Evolutionary conservation across 208 protist species (phyloP), one percentile per base, ranked within the genome.

Genomic region (Strigomonas culicis): DNA sequence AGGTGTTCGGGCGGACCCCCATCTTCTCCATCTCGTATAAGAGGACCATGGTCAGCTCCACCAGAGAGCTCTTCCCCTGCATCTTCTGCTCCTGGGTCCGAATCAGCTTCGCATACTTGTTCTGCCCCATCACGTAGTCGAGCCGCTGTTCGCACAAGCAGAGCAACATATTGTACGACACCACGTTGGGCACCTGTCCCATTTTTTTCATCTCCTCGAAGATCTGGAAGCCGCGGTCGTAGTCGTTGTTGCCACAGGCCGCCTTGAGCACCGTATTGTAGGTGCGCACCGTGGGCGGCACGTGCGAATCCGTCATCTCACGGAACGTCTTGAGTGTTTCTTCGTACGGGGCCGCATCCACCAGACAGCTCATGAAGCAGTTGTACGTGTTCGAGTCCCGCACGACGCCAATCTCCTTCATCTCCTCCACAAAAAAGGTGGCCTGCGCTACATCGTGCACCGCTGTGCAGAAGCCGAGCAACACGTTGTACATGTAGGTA

Each of bases 91-190:
- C 90, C 17, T 65, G 72, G 0, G 77, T 84, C 22, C 88, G 77
- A 6, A 34, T 65, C 31, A 85, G 43, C 53, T 63, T 11, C 4
- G 53, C 43, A 73, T 84, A 84, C 19, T 51, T 21, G 8, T 82
- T 84, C 11, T 46, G 72, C 2, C 82, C 88, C 1, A 80, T 60
- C 4, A 97, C 79, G 65, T 94, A 94, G 51, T 93, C 86, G 19
- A 97, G 70, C 1, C 88, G 82, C 52, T 90, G 73, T 63, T 90
- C 68, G 50, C 82, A 92, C n/a, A 95, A 49, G 28, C 66, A 80
- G 25, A 97, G 63, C 11, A 97, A 77, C n/a, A 77, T 84, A 73
- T 97, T 97, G 76, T 97, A 97, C 60, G 90, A 95, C 57, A 89
- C 72, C 19, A 97, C 80, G 67, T 97, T 82, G 0, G 92, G 90